These are phyloP conservation scores for Beta corolliflora DNA, from an alignment of 179 eudicot genomes.

Conservation along the genomic window DNA sequence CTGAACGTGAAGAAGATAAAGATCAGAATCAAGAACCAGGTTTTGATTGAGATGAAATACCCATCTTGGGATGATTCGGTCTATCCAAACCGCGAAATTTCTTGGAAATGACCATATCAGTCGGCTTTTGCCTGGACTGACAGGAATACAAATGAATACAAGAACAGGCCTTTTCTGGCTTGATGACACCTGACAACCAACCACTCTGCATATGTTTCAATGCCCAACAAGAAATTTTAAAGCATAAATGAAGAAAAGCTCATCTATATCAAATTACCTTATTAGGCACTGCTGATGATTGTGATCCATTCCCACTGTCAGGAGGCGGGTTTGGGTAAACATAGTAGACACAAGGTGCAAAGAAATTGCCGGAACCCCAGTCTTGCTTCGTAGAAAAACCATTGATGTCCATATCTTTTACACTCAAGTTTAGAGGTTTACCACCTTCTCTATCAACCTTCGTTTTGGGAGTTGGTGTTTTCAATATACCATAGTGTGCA, in stretches of 20 bases:
- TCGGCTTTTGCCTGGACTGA: conserved; percentile 91
- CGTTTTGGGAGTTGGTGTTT: conserved; percentile 33
- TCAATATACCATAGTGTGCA: conserved; percentile 80
- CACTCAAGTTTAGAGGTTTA: conserved; percentile 37
- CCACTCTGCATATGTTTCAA: not conserved
- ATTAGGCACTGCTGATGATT: conserved; percentile 29
- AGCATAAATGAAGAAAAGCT: not conserved
- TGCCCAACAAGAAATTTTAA: not conserved
- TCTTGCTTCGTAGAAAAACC: conserved; percentile 65
- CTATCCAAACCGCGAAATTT: conserved; percentile 67
- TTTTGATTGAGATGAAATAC: conserved; percentile 66
- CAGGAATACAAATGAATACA: conserved; percentile 70
- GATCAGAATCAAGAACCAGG: conserved; percentile 74
- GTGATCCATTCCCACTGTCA: conserved; percentile 29
- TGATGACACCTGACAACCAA: conserved; percentile 37
- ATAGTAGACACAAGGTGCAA: conserved; percentile 69
- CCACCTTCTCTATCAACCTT: conserved; percentile 92
- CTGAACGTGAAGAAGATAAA: conserved; percentile 76
- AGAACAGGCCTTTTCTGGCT: conserved; percentile 26
- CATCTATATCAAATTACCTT: conserved; percentile 32
- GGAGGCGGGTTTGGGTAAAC: conserved; percentile 30
- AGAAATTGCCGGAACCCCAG: conserved; percentile 41
- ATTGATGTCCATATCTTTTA: conserved; percentile 34
- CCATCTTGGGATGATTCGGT: conserved; percentile 74
- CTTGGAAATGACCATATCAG: conserved; percentile 68